Evolutionary conservation across 345 rosid genomes (phyloP), one percentile per base, ranked within the genome.

Genomic region (Aurinia saxatilis): DNA sequence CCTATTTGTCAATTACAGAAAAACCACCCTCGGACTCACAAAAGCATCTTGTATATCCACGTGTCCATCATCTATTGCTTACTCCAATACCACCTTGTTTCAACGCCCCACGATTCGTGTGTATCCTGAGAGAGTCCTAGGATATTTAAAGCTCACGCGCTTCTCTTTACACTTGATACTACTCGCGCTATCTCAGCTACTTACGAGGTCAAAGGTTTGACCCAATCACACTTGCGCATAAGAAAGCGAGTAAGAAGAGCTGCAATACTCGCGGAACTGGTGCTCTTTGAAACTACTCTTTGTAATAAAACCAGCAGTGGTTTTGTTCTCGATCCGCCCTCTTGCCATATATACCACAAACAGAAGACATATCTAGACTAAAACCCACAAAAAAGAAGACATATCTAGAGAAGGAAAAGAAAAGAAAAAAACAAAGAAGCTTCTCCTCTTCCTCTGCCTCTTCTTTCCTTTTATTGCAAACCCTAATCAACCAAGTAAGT

Each of bases 401-500:
- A 51, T 40, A 5, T 50, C 16, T 59, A 14, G 31, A 41, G 18
- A 42, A 42, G 5, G 16, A 30, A 60, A 17, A 10, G n/a, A n/a
- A n/a, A n/a, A n/a, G n/a, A n/a, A 9, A 29, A 68, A 34, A 51
- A 21, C 8, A 36, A 52, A 53, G 49, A 68, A 68, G 62, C 56
- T 68, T 69, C 63, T 61, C 63, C 0, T 69, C 50, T 38, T 54
- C 63, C 45, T 61, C 73, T 61, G 61, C 18, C n/a, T 60, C 10
- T 60, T 42, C 3, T 42, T 50, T 18, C 63, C 50, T 27, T 46
- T 61, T 69, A 37, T 69, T 25, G 51, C 45, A 47, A 62, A 21
- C 45, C 63, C 68, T 70, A 56, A 53, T 62, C 74, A 56, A 53
- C 54, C 74, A 70, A 38, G 74, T 70, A 70, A 70, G 74, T 62